Evolutionary conservation across 805 yeast genomes (phyloP), one percentile per base, ranked within the genome.

Genomic region (Candida insectorum): DNA sequence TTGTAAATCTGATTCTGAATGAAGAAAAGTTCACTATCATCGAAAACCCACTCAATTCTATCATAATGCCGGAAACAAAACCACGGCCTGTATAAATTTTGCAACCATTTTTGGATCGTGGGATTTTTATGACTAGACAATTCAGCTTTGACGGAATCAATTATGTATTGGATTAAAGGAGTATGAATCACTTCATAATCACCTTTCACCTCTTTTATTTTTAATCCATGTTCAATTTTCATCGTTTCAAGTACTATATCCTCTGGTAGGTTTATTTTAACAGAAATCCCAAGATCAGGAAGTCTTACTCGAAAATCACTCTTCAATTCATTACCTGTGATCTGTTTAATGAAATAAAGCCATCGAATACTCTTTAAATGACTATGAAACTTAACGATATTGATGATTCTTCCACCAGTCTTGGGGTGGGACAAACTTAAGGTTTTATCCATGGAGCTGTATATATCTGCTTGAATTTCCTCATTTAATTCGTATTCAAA

Each of bases 371-470:
- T 71, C 1, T 79, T 65, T 2, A 64, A 47, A 6, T 69, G 65
- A 4, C 81, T 71, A 28, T 71, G 71, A 16, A 81, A 66, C 33
- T 76, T 69, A 27, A 87, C 45, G 16, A 85, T 69, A 51, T 75
- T 82, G 4, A 77, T 35, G 3, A 18, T n/a, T 15, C 33, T 24
- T 28, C 38, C 21, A 23, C 28, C 18, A 12, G 24, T 59, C 21
- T 25, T 29, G 12, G 41, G 41, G 4, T 26, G 8, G 1, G 65
- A 65, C 4, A 85, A 50, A 10, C 76, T 72, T 9, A 89, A 64
- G 1, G 93, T 72, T 48, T 85, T 81, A 49, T 89, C 97, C 21
- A 81, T 54, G 0, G 73, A 54, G 28, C 81, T 85, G 48, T 80
- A 85, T 25, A 86, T 65, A 16, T 60, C 65, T 1, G 82, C 75